Conservation (phyloP, 139 green algal species). For the Penium margaritaceum region DNA sequence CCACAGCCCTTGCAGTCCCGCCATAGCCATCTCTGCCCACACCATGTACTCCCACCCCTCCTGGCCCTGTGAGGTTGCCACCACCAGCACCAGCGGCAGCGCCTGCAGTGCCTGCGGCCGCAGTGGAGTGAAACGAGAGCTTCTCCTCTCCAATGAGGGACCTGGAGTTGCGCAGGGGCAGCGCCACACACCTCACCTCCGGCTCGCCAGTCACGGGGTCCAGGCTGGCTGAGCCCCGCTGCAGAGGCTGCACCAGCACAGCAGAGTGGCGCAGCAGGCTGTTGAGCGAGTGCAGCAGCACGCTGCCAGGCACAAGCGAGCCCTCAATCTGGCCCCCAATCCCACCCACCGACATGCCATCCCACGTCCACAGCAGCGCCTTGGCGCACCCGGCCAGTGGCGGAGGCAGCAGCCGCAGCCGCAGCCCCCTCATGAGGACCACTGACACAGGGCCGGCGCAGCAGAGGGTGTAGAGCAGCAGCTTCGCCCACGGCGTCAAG, state of each 20-base stretch:
- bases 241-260: constrained; percentile 38
- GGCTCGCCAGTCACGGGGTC: too few relatives aligned
- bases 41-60: too few relatives aligned
- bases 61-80: too few relatives aligned
- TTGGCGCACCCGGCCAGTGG: constrained; percentile 6
- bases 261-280: constrained; percentile 26
- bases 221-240: too few relatives aligned
- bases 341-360: constrained; percentile 31
- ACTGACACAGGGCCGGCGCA: constrained; percentile 27
- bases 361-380: constrained; percentile 41
- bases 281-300: constrained; percentile 40
- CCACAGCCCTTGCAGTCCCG: too few relatives aligned
- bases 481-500: constrained; percentile 37
- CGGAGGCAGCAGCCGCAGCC: constrained; percentile 32
- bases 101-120: too few relatives aligned
- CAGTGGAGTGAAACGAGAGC: too few relatives aligned
- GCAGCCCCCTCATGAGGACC: constrained; percentile 39
- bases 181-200: too few relatives aligned
- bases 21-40: too few relatives aligned
- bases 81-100: too few relatives aligned
- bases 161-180: too few relatives aligned
- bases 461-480: constrained; percentile 33
- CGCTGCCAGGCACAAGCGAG: constrained; percentile 18
- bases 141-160: too few relatives aligned
- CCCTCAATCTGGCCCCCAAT: constrained; percentile 30